phyloP scores from a whole-genome alignment of 441 rosid genomes.

The Erodium trifolium region DNA sequence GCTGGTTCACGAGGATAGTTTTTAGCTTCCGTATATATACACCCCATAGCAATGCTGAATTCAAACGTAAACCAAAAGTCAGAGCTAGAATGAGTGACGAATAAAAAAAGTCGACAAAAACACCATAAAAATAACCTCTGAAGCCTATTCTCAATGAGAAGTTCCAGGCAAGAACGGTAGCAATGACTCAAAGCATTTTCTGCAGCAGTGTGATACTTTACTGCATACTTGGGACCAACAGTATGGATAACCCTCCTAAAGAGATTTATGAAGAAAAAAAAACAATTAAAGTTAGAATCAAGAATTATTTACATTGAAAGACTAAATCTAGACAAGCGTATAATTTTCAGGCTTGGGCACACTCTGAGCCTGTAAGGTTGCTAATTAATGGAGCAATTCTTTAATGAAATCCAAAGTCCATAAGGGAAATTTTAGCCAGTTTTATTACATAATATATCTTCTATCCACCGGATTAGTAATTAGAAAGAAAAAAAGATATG shows the following conservation, averaged over 20 bases:
- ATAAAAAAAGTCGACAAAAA: conserved; percentile 13
- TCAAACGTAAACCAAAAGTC: conserved; percentile 24
- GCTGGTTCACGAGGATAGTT: conserved; percentile 99
- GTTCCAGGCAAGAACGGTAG: conserved; percentile 91
- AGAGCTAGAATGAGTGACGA: conserved; percentile 15
- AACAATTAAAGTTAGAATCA: conserved; percentile 12
- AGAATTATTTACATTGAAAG: conserved; percentile 10
- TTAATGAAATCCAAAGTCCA: not conserved
- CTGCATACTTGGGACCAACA: conserved; percentile 97
- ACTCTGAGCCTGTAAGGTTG: not conserved
- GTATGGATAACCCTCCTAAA: conserved; percentile 94
- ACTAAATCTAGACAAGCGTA: conserved; percentile 7
- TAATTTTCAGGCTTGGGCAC: not conserved
- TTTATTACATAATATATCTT: not conserved
- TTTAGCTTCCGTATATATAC: conserved; percentile 92
- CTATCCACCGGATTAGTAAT: not conserved
- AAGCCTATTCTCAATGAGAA: conserved; percentile 84
- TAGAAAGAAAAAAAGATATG: not conserved
- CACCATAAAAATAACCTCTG: conserved; percentile 43
- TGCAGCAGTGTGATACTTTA: conserved; percentile 97
- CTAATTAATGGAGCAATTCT: not conserved
- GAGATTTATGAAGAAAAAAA: conserved; percentile 5
- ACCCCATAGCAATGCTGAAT: conserved; percentile 88
- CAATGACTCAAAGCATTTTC: conserved; percentile 99
- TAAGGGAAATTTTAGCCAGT: not conserved